A percentile compares a stretch with the other conserved stretches of the same genome.
phyloP scores from a whole-genome alignment of 106 monocot genomes.

The Platanthera zijinensis region DNA sequence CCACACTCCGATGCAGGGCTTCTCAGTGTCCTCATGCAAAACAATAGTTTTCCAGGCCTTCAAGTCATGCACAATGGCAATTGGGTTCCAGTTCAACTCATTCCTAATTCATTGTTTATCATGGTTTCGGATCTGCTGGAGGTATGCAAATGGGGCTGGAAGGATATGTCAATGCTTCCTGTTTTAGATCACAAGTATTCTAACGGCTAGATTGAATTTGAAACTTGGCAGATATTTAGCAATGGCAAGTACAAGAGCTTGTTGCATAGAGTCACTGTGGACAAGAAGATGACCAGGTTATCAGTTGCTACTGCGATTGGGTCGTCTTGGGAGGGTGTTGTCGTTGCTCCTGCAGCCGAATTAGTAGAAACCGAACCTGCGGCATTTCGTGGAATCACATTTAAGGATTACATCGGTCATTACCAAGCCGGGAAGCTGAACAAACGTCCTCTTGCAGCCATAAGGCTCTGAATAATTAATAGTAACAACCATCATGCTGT shows the following conservation, averaged over 20 bases:
- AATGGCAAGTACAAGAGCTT: conserved; percentile 62
- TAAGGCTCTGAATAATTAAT: background rate
- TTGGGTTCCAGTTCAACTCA: conserved; percentile 43
- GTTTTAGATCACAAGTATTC: background rate
- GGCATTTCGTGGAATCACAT: conserved; percentile 33
- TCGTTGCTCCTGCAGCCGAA: conserved; percentile 20
- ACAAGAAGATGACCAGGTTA: conserved; percentile 27
- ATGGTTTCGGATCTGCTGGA: conserved; percentile 57
- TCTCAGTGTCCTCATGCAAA: conserved; percentile 48
- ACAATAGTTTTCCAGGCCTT: conserved; percentile 41
- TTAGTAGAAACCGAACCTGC: conserved; percentile 15
- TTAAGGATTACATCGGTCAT: conserved; percentile 29
- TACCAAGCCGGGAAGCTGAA: conserved; percentile 38
- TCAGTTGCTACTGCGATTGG: conserved; percentile 29
- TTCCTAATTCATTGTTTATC: conserved; percentile 41
- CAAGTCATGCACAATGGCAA: conserved; percentile 38
- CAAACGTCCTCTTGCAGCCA: background rate
- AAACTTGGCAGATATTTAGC: conserved; percentile 41
- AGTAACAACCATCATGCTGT: too few species aligned
- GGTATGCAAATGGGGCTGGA: conserved; percentile 17
- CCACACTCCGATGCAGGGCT: conserved; percentile 61
- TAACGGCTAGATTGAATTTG: background rate
- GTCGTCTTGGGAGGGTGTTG: conserved; percentile 31
- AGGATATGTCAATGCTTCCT: background rate
- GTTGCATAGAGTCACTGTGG: conserved; percentile 39